Evolutionary conservation across 108 stramenopile genomes (phyloP), one percentile per base, ranked within the genome.

Genomic region (Nannochloropsis gaditana): DNA sequence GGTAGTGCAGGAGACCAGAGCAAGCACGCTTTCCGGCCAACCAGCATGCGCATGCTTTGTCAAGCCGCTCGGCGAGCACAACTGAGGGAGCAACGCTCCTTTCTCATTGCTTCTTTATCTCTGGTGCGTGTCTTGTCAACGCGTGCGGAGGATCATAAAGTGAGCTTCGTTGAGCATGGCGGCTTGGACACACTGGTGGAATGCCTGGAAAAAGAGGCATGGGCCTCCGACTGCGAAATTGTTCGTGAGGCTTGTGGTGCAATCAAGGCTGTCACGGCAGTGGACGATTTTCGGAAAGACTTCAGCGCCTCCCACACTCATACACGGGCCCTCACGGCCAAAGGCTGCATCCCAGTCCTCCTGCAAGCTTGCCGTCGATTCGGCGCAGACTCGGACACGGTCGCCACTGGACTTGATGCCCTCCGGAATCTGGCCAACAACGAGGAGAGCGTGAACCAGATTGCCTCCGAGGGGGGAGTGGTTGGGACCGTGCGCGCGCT

Each of bases 371-470:
- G 80, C 41, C 80, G 31, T 31, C 41, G 41, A 11, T 81, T 81
- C 41, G 21, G 80, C 80, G 41, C 41, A n/a, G 80, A 81, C 6
- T 11, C 41, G 21, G 80, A 31, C 80, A 42, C 41, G 3, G 3
- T 31, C 2, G 41, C 80, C 41, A 44, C 83, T 11, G 43, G 11
- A 19, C 43, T 84, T 11, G 45, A 44, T 8, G 21, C 43, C 5
- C 11, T 84, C 21, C 21, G 43, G 0, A 21, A 84, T 21, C 21
- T 84, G 21, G 21, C 21, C 8, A 47, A 21, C 73, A 73, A 47
- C 9, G 83, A 44, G 44, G 83, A 84, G 73, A 79, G 41, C 45
- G 83, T 84, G 21, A 84, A 84, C n/a, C 59, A 73, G 73, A 79
- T 42, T 41, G 43, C 73, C 9, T 21, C 43, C 2, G 73, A 84